phyloP scores from a whole-genome alignment of 73 alveolate genomes.

The Paramecium biaurelia region DNA sequence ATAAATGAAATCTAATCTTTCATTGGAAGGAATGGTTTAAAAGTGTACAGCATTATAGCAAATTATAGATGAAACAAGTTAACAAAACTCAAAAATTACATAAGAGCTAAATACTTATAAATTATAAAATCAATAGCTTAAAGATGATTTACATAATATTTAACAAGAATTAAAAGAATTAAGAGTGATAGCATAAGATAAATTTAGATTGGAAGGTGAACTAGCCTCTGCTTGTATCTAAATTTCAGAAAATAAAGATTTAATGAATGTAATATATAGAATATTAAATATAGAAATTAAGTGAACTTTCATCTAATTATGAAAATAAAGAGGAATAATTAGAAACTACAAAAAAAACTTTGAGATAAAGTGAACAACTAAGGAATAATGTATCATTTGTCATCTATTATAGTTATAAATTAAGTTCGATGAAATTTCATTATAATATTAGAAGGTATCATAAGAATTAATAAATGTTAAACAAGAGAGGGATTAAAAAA shows the following conservation, averaged over 20 bases:
- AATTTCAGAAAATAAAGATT: slow-evolving; percentile 9
- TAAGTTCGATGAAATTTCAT: background rate
- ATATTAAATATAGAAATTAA: background rate
- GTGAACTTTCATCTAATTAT: background rate
- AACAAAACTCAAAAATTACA: background rate
- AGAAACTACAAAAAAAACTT: background rate
- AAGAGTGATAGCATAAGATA: slow-evolving; percentile 13
- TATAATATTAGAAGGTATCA: background rate
- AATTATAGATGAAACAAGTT: slow-evolving; percentile 9
- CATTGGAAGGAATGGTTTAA: slow-evolving; percentile 30
- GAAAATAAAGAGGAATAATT: background rate
- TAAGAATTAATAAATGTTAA: background rate
- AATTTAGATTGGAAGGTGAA: slow-evolving; percentile 35
- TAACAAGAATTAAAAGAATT: background rate
- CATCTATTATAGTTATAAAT: background rate
- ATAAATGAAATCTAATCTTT: background rate
- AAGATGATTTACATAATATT: background rate
- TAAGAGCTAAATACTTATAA: background rate
- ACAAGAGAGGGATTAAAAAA: slow-evolving; percentile 11
- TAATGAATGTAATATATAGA: background rate
- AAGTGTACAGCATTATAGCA: background rate
- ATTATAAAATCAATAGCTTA: background rate
- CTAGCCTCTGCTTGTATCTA: background rate
- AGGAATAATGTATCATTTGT: background rate
- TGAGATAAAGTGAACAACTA: background rate